A percentile compares a stretch with the other conserved stretches of the same genome.
These are phyloP conservation scores for Boletellus emodensis DNA, from an alignment of 768 basidiomycete species.

Conservation along the genomic window DNA sequence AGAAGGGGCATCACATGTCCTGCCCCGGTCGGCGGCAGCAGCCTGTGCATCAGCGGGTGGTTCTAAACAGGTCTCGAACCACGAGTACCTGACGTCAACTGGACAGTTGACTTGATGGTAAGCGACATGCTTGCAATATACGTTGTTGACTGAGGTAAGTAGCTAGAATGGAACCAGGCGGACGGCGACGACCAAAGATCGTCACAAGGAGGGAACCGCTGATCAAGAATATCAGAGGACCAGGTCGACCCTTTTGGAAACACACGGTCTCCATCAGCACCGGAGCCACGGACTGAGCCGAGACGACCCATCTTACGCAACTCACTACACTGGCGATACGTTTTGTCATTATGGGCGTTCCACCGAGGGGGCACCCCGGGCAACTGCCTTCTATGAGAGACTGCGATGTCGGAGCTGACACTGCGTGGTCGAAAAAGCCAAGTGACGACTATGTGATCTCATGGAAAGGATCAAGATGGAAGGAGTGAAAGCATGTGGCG, in stretches of 20 bases:
- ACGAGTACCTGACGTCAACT: conserved; percentile 34
- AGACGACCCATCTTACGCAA: conserved; percentile 10
- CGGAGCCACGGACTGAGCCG: conserved; percentile 1
- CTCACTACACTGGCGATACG: neutral
- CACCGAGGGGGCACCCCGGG: neutral
- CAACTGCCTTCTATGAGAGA: neutral
- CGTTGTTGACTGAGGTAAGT: conserved; percentile 15
- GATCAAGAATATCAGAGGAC: neutral
- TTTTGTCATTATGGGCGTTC: neutral
- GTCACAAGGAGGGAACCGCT: neutral
- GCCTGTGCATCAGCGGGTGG: conserved; percentile 2
- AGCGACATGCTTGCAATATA: conserved; percentile 18
- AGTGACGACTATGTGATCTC: conserved; percentile 4
- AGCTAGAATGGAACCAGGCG: conserved; percentile 1
- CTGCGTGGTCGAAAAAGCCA: conserved; percentile 3
- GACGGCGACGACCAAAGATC: conserved; percentile 4
- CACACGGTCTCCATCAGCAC: neutral
- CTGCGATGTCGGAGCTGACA: neutral
- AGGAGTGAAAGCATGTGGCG: neutral
- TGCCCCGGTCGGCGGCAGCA: conserved; percentile 9
- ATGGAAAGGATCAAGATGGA: conserved; percentile 2
- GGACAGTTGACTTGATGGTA: conserved; percentile 30
- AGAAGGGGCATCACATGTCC: conserved; percentile 61
- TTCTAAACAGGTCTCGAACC: conserved; percentile 3
- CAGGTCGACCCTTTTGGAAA: neutral